Conservation (phyloP, 2,329 filamentous ascomycete genomes). For the Cadophora gregata region DNA sequence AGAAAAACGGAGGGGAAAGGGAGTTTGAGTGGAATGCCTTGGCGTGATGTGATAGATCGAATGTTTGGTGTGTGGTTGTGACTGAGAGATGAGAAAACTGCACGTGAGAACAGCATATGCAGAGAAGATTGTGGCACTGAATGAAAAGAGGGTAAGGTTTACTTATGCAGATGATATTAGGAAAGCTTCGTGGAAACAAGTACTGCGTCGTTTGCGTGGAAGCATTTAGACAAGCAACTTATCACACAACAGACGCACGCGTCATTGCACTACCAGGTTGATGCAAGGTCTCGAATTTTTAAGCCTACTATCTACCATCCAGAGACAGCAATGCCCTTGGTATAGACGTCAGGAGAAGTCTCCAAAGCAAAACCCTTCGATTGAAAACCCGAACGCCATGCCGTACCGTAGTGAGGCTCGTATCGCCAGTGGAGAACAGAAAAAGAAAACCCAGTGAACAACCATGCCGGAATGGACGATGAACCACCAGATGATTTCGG, state of each 20-base stretch:
- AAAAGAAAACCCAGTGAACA: constrained; percentile 17
- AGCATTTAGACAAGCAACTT: not conserved
- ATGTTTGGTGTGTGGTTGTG: too few relatives aligned
- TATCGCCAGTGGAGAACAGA: constrained; percentile 6
- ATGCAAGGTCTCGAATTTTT: constrained; percentile 18
- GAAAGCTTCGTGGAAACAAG: not conserved
- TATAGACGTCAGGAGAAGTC: constrained; percentile 20
- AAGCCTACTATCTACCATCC: constrained; percentile 19
- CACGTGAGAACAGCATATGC: too few relatives aligned
- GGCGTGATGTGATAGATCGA: too few relatives aligned
- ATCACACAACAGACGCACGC: not conserved
- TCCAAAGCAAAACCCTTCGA: constrained; percentile 5
- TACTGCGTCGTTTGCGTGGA: not conserved
- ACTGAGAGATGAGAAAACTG: too few relatives aligned
- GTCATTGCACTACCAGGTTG: not conserved
- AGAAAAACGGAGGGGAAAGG: too few relatives aligned
- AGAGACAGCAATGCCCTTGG: constrained; percentile 10
- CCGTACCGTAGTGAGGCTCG: constrained; percentile 25
- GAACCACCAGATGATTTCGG: constrained; percentile 5
- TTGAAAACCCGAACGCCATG: constrained; percentile 33
- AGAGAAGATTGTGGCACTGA: too few relatives aligned
- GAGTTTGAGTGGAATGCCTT: too few relatives aligned
- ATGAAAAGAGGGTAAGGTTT: too few relatives aligned
- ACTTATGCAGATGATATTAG: too few relatives aligned
- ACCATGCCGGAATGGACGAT: constrained; percentile 9